These are phyloP conservation scores for Dioszegia hungarica DNA, from an alignment of 768 basidiomycete genomes.

Conservation along the genomic window DNA sequence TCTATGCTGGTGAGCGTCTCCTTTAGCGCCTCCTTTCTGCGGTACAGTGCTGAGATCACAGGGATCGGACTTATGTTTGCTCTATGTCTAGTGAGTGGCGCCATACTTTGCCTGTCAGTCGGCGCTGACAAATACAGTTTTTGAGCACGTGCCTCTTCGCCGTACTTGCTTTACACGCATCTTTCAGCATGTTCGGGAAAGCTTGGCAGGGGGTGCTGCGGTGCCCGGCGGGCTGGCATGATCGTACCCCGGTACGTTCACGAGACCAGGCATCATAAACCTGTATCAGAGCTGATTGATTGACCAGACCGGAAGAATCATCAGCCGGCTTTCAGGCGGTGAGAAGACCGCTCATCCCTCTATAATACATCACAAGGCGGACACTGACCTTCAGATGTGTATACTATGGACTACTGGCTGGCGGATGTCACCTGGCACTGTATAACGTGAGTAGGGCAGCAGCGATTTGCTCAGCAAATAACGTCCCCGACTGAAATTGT, in stretches of 20 bases:
- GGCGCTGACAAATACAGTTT: constrained; percentile 7
- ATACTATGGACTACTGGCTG: constrained; percentile 40
- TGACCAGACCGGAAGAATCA: constrained; percentile 46
- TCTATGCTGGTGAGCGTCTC: constrained; percentile 50
- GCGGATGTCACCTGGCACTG: constrained; percentile 15
- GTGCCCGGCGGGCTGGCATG: constrained; percentile 65
- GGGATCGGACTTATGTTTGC: constrained; percentile 30
- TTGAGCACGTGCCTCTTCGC: constrained; percentile 30
- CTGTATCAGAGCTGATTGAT: neutral
- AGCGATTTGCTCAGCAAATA: constrained; percentile 4
- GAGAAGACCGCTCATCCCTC: too few relatives aligned
- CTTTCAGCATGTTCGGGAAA: constrained; percentile 55
- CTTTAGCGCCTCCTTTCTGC: neutral
- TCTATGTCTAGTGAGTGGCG: constrained; percentile 12
- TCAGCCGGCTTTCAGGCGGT: constrained; percentile 52
- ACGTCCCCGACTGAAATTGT: too few relatives aligned
- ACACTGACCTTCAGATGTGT: constrained; percentile 43
- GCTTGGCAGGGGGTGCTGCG: constrained; percentile 59
- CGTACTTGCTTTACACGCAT: constrained; percentile 49
- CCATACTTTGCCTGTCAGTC: neutral
- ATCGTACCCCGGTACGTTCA: constrained; percentile 55
- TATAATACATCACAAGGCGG: too few relatives aligned
- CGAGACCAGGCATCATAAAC: too few relatives aligned
- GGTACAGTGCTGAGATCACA: constrained; percentile 6
- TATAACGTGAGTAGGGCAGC: constrained; percentile 18